These are phyloP conservation scores for Venturia oleaginea DNA, from an alignment of 2,329 filamentous ascomycete species.

Conservation along the genomic window DNA sequence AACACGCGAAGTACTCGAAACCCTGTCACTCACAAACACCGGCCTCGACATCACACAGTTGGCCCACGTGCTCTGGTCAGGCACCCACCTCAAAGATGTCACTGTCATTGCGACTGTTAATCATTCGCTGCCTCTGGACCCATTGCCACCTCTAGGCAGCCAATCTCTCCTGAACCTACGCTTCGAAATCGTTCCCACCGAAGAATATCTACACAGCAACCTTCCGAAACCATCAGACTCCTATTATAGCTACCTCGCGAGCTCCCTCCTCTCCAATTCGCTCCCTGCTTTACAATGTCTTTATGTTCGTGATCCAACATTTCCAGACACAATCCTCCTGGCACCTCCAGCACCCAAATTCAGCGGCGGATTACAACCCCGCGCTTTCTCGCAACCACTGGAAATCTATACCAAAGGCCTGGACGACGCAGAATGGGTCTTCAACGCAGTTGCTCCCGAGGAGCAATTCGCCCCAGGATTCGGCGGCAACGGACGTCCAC, in stretches of 20 bases:
- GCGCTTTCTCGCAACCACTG: conserved; percentile 46
- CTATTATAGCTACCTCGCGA: conserved; percentile 80
- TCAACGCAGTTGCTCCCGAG: conserved; percentile 48
- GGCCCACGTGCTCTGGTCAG: conserved; percentile 51
- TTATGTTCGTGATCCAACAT: conserved; percentile 77
- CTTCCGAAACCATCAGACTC: conserved; percentile 43
- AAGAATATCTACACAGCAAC: conserved; percentile 48
- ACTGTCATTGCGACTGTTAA: conserved; percentile 48
- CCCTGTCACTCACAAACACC: conserved; percentile 63
- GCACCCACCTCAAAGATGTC: conserved; percentile 50
- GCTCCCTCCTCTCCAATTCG: conserved; percentile 67
- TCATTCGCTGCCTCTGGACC: conserved; percentile 47
- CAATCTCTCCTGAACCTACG: conserved; percentile 62
- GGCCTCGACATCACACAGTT: conserved; percentile 56
- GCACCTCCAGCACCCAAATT: conserved; percentile 54
- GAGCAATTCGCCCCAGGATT: conserved; percentile 16
- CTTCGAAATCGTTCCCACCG: conserved; percentile 66
- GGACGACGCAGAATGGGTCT: conserved; percentile 60
- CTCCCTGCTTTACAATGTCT: conserved; percentile 66
- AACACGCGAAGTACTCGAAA: conserved; percentile 52
- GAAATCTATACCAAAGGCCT: conserved; percentile 59
- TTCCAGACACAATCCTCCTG: conserved; percentile 65
- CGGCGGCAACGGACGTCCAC: conserved; percentile 7
- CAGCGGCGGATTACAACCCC: conserved; percentile 28
- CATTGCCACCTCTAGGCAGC: conserved; percentile 57